Evolutionary conservation across 2,329 filamentous ascomycete species (phyloP).

Genomic region (Pseudopyrenochaeta lycopersici): DNA sequence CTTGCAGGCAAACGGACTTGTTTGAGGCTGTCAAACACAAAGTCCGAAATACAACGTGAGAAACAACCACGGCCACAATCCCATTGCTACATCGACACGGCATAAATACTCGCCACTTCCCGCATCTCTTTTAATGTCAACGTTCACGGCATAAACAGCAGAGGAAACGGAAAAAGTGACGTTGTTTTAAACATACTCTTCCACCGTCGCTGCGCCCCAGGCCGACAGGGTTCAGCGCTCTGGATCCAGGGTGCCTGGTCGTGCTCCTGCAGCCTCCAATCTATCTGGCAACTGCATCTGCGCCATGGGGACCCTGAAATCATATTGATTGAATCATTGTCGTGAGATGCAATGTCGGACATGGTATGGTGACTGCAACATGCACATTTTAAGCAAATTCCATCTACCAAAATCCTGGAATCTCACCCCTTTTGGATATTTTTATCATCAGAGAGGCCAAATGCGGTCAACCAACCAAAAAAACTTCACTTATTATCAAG

Average conservation of each 20-base stretch:
- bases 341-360: not conserved
- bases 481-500: too few species aligned
- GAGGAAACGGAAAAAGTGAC: conserved; percentile 1
- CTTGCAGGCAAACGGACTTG: too few species aligned
- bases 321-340: not conserved
- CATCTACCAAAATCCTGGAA: too few species aligned
- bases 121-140: not conserved
- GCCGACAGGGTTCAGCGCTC: not conserved
- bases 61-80: not conserved
- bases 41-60: not conserved
- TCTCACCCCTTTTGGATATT: too few species aligned
- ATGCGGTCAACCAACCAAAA: too few species aligned
- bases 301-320: not conserved
- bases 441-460: too few species aligned
- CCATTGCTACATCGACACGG: not conserved
- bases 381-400: too few species aligned
- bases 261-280: not conserved
- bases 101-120: not conserved
- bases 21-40: too few species aligned
- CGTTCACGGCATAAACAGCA: not conserved
- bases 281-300: not conserved
- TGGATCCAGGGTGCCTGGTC: not conserved
- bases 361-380: too few species aligned
- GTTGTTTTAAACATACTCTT: conserved; percentile 1
- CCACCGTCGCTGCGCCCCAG: not conserved